A percentile compares a stretch with the other conserved stretches of the same genome.
These are phyloP conservation scores for Heliamphora exappendiculata DNA, from an alignment of 148 eudicot genomes.

Conservation along the genomic window DNA sequence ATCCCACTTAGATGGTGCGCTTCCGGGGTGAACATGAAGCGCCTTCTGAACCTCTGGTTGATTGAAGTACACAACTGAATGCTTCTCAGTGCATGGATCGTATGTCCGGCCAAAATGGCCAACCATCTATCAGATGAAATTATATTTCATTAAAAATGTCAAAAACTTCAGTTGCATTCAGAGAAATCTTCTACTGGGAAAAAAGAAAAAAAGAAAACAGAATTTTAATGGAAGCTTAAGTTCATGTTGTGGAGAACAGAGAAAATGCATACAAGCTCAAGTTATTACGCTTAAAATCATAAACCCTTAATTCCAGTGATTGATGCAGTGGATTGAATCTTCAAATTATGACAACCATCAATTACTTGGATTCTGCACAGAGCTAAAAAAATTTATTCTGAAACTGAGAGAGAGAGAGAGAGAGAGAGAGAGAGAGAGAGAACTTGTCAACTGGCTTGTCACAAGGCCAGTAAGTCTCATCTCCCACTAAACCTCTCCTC, in stretches of 20 bases:
- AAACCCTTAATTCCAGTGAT: no score
- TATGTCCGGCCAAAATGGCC: conserved; percentile 63
- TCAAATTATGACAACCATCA: no score
- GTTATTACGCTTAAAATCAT: not conserved
- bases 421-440: no score
- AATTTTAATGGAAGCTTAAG: not conserved
- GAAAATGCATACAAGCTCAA: not conserved
- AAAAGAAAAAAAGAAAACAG: not conserved
- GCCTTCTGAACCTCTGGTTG: conserved; percentile 88
- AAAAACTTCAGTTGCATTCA: not conserved
- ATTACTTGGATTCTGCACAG: no score
- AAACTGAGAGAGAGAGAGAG: not conserved
- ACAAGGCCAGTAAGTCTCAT: not conserved
- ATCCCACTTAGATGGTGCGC: conserved; percentile 69
- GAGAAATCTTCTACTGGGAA: not conserved
- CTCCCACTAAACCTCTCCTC: not conserved
- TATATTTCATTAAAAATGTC: conserved; percentile 8
- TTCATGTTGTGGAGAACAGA: not conserved
- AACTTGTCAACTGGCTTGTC: not conserved
- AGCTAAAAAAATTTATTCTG: not conserved
- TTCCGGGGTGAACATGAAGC: conserved; percentile 61
- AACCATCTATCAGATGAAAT: conserved; percentile 35
- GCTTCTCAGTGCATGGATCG: conserved; percentile 95
- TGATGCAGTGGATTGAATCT: no score
- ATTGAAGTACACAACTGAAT: conserved; percentile 77